These are phyloP conservation scores for Pseudohyphozyma bogoriensis DNA, from an alignment of 768 basidiomycete genomes.

Conservation along the genomic window DNA sequence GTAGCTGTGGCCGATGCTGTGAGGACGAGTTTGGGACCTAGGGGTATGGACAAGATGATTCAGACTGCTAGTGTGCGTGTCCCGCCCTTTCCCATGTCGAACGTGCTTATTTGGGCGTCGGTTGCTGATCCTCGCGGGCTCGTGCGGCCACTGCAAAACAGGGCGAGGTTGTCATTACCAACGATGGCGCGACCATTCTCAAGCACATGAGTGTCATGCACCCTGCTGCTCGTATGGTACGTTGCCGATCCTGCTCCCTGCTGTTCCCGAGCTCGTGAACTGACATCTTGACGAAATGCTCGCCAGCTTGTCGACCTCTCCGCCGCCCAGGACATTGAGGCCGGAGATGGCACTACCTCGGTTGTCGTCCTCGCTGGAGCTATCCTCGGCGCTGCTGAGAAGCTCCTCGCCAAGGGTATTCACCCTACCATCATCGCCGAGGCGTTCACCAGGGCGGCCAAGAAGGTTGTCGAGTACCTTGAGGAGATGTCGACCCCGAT, in stretches of 20 bases:
- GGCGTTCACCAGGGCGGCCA: conserved; percentile 82
- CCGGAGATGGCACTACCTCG: conserved; percentile 94
- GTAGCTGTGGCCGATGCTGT: conserved; percentile 95
- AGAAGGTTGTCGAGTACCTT: conserved; percentile 85
- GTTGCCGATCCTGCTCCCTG: conserved; percentile 14
- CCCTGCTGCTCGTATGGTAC: conserved; percentile 94
- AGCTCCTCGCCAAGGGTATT: conserved; percentile 83
- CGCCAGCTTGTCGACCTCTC: conserved; percentile 88
- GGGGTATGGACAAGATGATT: conserved; percentile 99
- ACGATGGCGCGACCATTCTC: conserved; percentile 96
- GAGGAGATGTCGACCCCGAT: conserved; percentile 87
- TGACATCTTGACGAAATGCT: not conserved
- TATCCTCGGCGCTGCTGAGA: conserved; percentile 86
- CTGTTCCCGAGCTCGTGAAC: not conserved
- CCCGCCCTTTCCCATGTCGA: no score
- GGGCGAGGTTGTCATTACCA: conserved; percentile 95
- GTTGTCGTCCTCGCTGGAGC: conserved; percentile 95
- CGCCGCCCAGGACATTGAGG: conserved; percentile 94
- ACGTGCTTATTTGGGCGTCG: no score
- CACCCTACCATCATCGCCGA: conserved; percentile 97
- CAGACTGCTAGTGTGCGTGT: conserved; percentile 25
- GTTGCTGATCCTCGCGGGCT: not conserved
- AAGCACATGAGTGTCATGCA: conserved; percentile 76
- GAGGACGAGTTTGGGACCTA: conserved; percentile 86
- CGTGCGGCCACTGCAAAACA: conserved; percentile 84